Percentiles rank a stretch among this genome's conserved stretches.
phyloP scores from a whole-genome alignment of 176 grass and related monocot species.

The Eleusine coracana region DNA sequence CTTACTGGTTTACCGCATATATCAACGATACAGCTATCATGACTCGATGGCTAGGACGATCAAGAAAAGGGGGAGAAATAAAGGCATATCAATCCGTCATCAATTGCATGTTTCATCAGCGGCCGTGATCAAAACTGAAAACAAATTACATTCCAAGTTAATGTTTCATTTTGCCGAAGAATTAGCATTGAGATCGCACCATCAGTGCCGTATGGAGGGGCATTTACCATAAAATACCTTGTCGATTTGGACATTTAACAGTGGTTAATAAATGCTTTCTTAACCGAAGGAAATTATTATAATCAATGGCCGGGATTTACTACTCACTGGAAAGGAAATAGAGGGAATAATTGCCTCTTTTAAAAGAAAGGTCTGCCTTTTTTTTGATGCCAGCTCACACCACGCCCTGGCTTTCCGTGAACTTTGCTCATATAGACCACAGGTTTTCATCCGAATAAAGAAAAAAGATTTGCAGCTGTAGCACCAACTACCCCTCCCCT shows the following conservation, averaged over 20 bases:
- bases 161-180: neutral
- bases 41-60: no score
- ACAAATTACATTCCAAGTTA: neutral
- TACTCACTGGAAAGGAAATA: neutral
- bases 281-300: neutral
- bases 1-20: neutral
- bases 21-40: no score
- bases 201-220: neutral
- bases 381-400: constrained; percentile 42
- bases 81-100: neutral
- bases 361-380: constrained; percentile 1
- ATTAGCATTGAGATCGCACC: neutral
- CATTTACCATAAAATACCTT: neutral
- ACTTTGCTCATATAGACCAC: neutral
- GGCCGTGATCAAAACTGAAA: neutral
- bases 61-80: neutral
- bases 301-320: neutral
- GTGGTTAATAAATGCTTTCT: neutral
- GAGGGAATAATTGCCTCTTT: neutral
- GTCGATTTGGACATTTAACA: neutral
- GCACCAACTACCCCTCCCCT: constrained; percentile 20
- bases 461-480: neutral
- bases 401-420: constrained; percentile 7
- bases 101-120: neutral
- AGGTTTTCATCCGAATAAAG: constrained; percentile 10